Percentiles rank a stretch among this genome's conserved stretches.
These are phyloP conservation scores for Pogostemon cablin DNA, from an alignment of 257 asterid species.

Conservation along the genomic window DNA sequence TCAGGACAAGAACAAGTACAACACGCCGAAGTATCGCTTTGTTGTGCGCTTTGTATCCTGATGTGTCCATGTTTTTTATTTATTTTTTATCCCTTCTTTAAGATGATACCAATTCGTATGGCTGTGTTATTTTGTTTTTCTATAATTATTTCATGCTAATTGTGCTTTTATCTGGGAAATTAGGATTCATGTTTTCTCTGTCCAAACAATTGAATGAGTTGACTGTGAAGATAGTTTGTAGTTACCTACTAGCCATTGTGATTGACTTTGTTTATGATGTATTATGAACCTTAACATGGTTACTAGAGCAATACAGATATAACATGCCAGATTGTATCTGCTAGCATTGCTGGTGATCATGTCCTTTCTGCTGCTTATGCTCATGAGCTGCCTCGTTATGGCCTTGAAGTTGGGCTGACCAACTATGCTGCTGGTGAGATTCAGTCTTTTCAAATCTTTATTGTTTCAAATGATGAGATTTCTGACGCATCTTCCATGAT, in stretches of 20 bases:
- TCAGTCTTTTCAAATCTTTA: neutral
- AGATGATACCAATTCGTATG: neutral
- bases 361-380: slow-evolving; percentile 79
- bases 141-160: neutral
- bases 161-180: neutral
- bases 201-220: neutral
- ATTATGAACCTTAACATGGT: slow-evolving; percentile 40
- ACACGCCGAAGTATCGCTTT: slow-evolving; percentile 75
- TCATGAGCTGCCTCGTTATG: slow-evolving; percentile 74
- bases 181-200: neutral
- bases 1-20: slow-evolving; percentile 87
- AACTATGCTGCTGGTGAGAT: slow-evolving; percentile 80
- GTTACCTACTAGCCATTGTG: neutral
- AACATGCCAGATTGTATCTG: slow-evolving; percentile 69
- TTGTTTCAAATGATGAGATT: neutral
- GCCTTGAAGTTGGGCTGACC: slow-evolving; percentile 84
- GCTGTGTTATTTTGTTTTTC: neutral
- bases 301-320: slow-evolving; percentile 72
- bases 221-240: neutral
- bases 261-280: neutral
- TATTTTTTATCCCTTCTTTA: neutral
- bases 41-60: slow-evolving; percentile 84
- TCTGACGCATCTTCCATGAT: slow-evolving; percentile 15
- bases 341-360: slow-evolving; percentile 84
- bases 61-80: neutral